Evolutionary conservation across 176 grass and related monocot species (phyloP), one percentile per base, ranked within the genome.

Genomic region (Triticum dicoccoides): DNA sequence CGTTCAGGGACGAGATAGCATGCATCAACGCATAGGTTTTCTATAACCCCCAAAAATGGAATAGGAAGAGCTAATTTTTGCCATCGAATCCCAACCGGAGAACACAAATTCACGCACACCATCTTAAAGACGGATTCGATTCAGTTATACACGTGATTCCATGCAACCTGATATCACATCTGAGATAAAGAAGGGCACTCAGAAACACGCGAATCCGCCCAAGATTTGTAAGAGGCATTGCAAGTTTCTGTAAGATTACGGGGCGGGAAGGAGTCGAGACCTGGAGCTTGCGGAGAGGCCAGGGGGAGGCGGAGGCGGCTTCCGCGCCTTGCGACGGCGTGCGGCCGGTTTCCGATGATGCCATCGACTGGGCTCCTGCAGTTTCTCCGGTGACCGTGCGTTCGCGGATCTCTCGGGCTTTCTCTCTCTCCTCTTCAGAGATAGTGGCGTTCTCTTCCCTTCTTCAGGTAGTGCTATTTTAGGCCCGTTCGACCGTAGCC

Each of bases 251-350:
- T 64, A 67, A 65, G 83, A 51, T 61, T 70, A 76, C 3, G 35
- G 34, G 68, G 65, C 54, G 47, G 6, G 4, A 18, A 65, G 52
- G 63, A 35, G 23, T n/a, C 37, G 29, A 65, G 79, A 94, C 92
- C 92, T 94, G 89, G 79, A 97, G 88, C 83, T 90, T 93, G 37
- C 79, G 87, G 79, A 94, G 87, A 59, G 90, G 82, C 94, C 92
- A 94, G 14, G 85, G 87, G 81, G 89, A 89, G 35, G 56, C 30
- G 44, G 80, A 44, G 24, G 69, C 68, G 23, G 11, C 52, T 77
- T 91, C 89, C 49, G 45, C 85, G 54, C 74, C 85, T 85, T 85
- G 84, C 74, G 78, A 83, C 79, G 88, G 73, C 58, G 77, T 75
- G 82, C 76, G 83, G 54, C 89, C 79, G 80, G 69, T 67, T 68